Percentiles rank a stretch among this genome's conserved stretches.
phyloP scores from a whole-genome alignment of 2,329 filamentous ascomycete genomes.

The Daldinia sp. region DNA sequence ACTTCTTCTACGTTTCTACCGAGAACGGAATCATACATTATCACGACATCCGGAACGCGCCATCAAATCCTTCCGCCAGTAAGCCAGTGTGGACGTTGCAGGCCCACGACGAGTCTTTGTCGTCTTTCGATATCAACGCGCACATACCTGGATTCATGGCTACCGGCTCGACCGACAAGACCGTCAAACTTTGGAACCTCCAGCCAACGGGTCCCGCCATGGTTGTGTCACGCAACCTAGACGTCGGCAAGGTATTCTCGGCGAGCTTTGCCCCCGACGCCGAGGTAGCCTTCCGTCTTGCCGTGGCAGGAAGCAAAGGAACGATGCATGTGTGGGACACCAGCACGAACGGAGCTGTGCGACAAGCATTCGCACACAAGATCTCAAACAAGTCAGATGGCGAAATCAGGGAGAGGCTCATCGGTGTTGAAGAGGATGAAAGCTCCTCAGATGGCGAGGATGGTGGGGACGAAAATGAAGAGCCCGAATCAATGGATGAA shows the following conservation, averaged over 20 bases:
- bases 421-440: constrained; percentile 74
- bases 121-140: constrained; percentile 90
- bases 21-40: constrained; percentile 92
- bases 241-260: constrained; percentile 94
- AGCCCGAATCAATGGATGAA: constrained; percentile 65
- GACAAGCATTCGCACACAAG: constrained; percentile 80
- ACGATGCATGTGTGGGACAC: constrained; percentile 96
- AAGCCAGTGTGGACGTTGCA: constrained; percentile 95
- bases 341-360: constrained; percentile 86
- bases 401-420: constrained; percentile 76
- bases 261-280: constrained; percentile 88
- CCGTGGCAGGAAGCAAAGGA: constrained; percentile 94
- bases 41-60: constrained; percentile 83
- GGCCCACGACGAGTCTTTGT: constrained; percentile 91
- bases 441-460: constrained; percentile 61
- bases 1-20: constrained; percentile 95
- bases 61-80: constrained; percentile 73
- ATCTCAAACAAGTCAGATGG: constrained; percentile 65
- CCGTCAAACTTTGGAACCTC: constrained; percentile 97
- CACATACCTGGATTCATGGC: constrained; percentile 91
- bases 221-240: constrained; percentile 90
- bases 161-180: constrained; percentile 92
- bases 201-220: constrained; percentile 81
- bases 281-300: constrained; percentile 89
- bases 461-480: constrained; percentile 49